Evolutionary conservation across 1,284 basidiomycete species (phyloP), one percentile per base, ranked within the genome.

Genomic region (Golubevia pallescens): DNA sequence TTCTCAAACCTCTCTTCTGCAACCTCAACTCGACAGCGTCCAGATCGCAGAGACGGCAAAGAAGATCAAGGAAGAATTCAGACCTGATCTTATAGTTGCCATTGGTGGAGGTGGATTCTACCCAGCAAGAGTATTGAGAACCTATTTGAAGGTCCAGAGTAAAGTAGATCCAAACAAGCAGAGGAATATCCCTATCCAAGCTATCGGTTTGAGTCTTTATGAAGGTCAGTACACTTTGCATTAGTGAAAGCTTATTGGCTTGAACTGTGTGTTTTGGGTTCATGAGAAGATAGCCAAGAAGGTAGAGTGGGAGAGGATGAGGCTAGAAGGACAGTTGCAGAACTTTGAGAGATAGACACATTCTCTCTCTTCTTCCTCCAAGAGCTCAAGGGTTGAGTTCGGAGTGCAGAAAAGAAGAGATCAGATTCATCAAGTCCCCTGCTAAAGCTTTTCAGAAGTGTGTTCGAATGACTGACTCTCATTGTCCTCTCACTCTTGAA

Each of bases 131-230:
- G 79, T 85, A 20, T 71, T 85, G 16, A 76, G 83, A 32, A 84
- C 83, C 8, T 85, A 84, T 67, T 68, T 85, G 57, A 84, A 82
- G 74, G 71, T 73, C 66, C 74, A 72, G 21, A 75, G 71, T 13
- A 65, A 65, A 16, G 64, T 74, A 38, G 75, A 81, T 51, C 71
- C 79, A 1, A 54, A 55, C 57, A 80, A 82, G 70, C 32, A 63
- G 62, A 78, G 81, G 69, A 84, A 84, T 69, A 71, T 85, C 34
- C 83, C 83, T 20, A 85, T 83, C 68, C 80, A 82, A 69, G 83
- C 81, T 13, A 81, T 85, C 65, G 81, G 81, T 53, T 71, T 85
- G 60, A 77, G 74, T 63, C 72, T 85, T 53, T 85, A 85, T 71
- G 83, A 85, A 64, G 81, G 84, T 63, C 70, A 81, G 16, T 79